A percentile compares a stretch with the other conserved stretches of the same genome.
These are phyloP conservation scores for Telfairia occidentalis DNA, from an alignment of 331 rosid genomes.

Conservation along the genomic window DNA sequence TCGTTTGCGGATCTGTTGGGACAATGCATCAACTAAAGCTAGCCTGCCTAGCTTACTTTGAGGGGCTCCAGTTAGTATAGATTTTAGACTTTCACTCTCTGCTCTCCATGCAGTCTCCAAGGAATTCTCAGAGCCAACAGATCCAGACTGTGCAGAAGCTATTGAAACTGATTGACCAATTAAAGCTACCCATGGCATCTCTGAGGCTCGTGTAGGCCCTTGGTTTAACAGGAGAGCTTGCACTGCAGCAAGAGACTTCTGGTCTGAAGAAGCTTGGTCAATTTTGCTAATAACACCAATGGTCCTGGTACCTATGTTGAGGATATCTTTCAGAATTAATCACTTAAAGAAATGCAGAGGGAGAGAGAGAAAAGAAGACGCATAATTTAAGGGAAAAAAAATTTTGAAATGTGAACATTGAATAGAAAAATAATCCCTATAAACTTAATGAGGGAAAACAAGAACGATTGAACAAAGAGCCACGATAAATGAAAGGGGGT, in stretches of 20 bases:
- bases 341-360: background rate
- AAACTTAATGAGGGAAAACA: background rate
- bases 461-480: background rate
- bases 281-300: conserved; percentile 87
- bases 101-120: conserved; percentile 96
- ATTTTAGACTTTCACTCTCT: conserved; percentile 89
- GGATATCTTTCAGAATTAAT: conserved; percentile 10
- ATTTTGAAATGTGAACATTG: background rate
- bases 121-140: conserved; percentile 63
- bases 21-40: conserved; percentile 90
- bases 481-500: background rate
- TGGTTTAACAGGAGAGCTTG: conserved; percentile 82
- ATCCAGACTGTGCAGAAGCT: conserved; percentile 83
- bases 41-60: conserved; percentile 94
- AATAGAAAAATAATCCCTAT: background rate
- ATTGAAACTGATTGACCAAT: conserved; percentile 95
- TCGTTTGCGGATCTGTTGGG: conserved; percentile 71
- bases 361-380: background rate
- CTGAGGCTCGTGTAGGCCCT: conserved; percentile 86
- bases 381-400: background rate
- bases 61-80: conserved; percentile 87
- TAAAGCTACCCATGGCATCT: conserved; percentile 89
- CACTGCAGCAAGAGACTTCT: conserved; percentile 86
- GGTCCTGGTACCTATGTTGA: conserved; percentile 70
- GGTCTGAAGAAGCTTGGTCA: conserved; percentile 84